Evolutionary conservation across 139 green algal genomes (phyloP), one percentile per base, ranked within the genome.

Genomic region (Chlorella sp.): DNA sequence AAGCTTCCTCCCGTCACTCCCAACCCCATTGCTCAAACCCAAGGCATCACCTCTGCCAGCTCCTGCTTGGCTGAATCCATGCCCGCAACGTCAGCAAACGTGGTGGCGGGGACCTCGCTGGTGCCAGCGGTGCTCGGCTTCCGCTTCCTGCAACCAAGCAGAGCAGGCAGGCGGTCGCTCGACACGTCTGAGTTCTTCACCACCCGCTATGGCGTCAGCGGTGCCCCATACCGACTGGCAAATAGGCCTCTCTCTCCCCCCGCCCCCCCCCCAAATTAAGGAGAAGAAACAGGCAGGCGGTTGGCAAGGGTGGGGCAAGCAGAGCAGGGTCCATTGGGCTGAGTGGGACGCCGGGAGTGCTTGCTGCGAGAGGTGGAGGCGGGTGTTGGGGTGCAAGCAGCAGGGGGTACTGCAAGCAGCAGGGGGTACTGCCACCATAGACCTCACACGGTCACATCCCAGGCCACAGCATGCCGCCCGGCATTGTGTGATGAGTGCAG

Each of bases 41-140:
- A 76, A 26, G 30, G 15, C 3, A 53, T 19, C 57, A 73, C 81
- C 81, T 86, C 81, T 34, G 81, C 81, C 73, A 99, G 94, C 94
- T 99, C 97, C 88, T 93, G 90, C 90, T 98, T 99, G 57, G 97
- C 97, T 0, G 90, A 91, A 78, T 98, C 96, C 83, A 99, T 96
- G 18, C 97, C 97, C 53, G 96, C 96, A 34, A 97, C 95, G 69
- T 97, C 95, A 53, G 83, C 90, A 89, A 98, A 98, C 1, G 95
- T 97, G 86, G 94, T 90, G n/a, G 53, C 39, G 0, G 83, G 83
- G 64, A 88, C 83, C 83, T 88, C 83, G 26, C 64, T 48, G 80
- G 60, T 88, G 64, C 66, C 80, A 30, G n/a, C 40, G 11, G 3
- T 30, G 60, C 66, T 79, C 5, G 64, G 83, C 83, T 88, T 88